A percentile compares a stretch with the other conserved stretches of the same genome.
Conservation (phyloP, 148 eudicot species). For the Vaccinium vitisidaea region DNA sequence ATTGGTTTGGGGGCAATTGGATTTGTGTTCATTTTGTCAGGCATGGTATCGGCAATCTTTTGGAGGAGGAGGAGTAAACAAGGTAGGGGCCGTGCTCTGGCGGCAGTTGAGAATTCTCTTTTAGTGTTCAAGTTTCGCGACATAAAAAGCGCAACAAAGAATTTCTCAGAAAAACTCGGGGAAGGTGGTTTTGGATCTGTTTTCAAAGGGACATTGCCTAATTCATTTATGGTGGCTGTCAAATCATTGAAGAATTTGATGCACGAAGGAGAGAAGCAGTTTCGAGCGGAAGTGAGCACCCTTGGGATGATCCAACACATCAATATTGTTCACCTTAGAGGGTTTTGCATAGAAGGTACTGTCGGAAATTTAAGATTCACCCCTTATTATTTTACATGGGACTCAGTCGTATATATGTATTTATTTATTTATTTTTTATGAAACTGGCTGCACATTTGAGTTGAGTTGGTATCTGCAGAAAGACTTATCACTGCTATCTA, state of each 20-base stretch:
- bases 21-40: not conserved
- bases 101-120: not conserved
- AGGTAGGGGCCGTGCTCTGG: not conserved
- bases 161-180: not conserved
- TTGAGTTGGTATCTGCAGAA: no score
- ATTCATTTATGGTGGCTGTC: not conserved
- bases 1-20: not conserved
- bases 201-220: not conserved
- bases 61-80: not conserved
- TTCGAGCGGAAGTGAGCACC: not conserved
- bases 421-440: no score
- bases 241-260: not conserved
- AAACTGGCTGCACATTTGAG: no score
- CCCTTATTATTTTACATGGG: not conserved
- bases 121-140: not conserved
- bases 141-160: not conserved
- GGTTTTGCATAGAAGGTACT: not conserved
- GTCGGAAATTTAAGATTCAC: not conserved
- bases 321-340: not conserved
- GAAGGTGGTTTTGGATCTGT: not conserved
- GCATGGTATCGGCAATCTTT: not conserved
- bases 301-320: not conserved
- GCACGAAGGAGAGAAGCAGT: conserved; percentile 1
- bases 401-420: not conserved
- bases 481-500: no score